Conservation (phyloP, 192 early-diverging fungal genomes). For the Geranomyces variabilis region DNA sequence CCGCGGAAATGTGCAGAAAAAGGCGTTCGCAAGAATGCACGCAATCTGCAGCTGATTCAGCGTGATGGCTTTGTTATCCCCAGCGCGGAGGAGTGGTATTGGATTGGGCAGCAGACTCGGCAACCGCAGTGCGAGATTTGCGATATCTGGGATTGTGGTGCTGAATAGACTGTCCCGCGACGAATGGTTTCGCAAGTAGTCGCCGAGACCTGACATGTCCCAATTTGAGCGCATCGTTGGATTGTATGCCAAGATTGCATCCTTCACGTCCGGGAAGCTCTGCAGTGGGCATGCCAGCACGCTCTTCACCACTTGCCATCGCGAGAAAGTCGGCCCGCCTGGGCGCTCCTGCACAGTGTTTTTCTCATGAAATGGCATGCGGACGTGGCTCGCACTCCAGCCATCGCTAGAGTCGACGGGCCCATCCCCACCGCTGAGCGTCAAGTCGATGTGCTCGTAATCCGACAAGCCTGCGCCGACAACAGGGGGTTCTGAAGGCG, state of each 20-base stretch:
- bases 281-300: not conserved
- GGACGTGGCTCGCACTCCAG: slow-evolving; percentile 24
- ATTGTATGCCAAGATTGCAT: slow-evolving; percentile 32
- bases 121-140: slow-evolving; percentile 39
- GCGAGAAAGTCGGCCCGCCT: slow-evolving; percentile 2
- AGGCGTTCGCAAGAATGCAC: slow-evolving; percentile 49
- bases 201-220: slow-evolving; percentile 32
- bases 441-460: not conserved
- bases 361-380: slow-evolving; percentile 13
- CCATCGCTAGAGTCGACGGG: not conserved
- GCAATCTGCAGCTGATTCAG: slow-evolving; percentile 47
- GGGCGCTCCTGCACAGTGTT: slow-evolving; percentile 2
- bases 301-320: slow-evolving; percentile 26
- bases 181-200: slow-evolving; percentile 13
- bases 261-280: not conserved
- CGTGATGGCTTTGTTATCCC: slow-evolving; percentile 41
- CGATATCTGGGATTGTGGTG: slow-evolving; percentile 39
- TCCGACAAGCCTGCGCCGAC: not conserved
- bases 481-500: not conserved
- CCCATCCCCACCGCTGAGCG: not conserved
- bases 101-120: slow-evolving; percentile 28
- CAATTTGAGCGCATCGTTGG: slow-evolving; percentile 16
- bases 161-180: not conserved
- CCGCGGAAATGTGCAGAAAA: slow-evolving; percentile 49
- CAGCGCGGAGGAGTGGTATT: slow-evolving; percentile 43